Conservation (phyloP, 73 alveolate species). For the Tetrahymena malaccensis region DNA sequence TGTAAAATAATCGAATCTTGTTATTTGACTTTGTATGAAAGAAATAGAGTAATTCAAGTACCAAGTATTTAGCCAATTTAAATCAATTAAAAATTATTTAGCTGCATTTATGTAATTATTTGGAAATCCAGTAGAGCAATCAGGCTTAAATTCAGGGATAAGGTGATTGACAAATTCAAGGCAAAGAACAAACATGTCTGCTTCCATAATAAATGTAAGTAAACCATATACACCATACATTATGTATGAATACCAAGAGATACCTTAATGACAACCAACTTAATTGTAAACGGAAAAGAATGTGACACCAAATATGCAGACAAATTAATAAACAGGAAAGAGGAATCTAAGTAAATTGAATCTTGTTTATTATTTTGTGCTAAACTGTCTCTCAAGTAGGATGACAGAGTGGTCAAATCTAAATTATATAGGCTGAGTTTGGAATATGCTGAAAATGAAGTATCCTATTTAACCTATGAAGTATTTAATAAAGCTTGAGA, state of each 20-base stretch:
- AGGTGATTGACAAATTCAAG: background rate
- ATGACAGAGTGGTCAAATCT: background rate
- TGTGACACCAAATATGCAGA: background rate
- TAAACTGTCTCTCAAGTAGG: background rate
- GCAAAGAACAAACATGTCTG: background rate
- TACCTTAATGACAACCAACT: background rate
- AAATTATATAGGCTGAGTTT: background rate
- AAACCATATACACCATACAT: background rate
- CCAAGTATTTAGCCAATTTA: background rate
- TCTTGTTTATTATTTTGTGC: background rate
- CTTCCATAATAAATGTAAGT: background rate
- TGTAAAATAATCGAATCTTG: background rate
- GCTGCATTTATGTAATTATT: background rate
- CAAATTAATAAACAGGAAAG: background rate
- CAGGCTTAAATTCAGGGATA: background rate
- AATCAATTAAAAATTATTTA: background rate
- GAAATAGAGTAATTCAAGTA: background rate
- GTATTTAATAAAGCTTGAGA: background rate
- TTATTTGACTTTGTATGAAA: background rate
- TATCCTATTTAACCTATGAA: background rate
- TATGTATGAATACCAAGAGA: background rate
- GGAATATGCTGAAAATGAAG: background rate
- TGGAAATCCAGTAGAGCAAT: background rate
- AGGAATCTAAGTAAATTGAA: background rate
- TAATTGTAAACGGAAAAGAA: background rate